Percentiles rank a stretch among this genome's conserved stretches.
Evolutionary conservation across 2,329 filamentous ascomycete genomes (phyloP).

Genomic region (Penicillium sp.): DNA sequence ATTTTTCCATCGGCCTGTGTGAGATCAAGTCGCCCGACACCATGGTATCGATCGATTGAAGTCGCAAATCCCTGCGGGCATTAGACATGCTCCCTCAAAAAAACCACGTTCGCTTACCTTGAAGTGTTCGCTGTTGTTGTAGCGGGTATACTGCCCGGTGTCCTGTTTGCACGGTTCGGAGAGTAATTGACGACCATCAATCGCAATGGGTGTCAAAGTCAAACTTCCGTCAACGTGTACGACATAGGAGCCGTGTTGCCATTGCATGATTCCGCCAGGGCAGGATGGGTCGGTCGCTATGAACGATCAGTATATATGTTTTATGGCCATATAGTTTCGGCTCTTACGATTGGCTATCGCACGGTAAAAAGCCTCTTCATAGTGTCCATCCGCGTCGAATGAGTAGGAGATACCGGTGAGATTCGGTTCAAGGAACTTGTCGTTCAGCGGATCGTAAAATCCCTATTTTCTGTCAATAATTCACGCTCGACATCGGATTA

Average conservation of each 20-base stretch:
- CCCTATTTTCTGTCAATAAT: conserved; percentile 46
- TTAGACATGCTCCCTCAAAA: conserved; percentile 1
- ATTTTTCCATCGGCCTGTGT: conserved; percentile 64
- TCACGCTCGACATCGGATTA: neutral
- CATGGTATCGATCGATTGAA: conserved; percentile 60
- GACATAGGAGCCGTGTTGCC: conserved; percentile 67
- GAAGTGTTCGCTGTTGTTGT: conserved; percentile 65
- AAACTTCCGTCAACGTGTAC: conserved; percentile 60
- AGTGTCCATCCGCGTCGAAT: conserved; percentile 67
- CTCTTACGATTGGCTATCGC: conserved; percentile 67
- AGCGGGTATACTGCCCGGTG: conserved; percentile 61
- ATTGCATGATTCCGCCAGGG: conserved; percentile 67
- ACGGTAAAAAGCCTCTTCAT: conserved; percentile 69
- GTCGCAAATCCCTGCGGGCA: conserved; percentile 40
- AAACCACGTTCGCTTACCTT: conserved; percentile 46
- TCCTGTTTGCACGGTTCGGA: conserved; percentile 64
- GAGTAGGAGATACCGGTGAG: conserved; percentile 72
- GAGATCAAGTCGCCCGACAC: conserved; percentile 63
- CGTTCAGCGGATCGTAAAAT: conserved; percentile 68
- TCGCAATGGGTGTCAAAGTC: conserved; percentile 59
- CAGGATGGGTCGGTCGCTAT: conserved; percentile 61
- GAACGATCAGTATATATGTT: conserved; percentile 1
- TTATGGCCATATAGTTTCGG: neutral
- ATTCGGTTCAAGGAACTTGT: conserved; percentile 65
- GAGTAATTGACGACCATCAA: conserved; percentile 67